Evolutionary conservation across 1,284 basidiomycete genomes (phyloP).

Genomic region (Quambalaria eucalypti): DNA sequence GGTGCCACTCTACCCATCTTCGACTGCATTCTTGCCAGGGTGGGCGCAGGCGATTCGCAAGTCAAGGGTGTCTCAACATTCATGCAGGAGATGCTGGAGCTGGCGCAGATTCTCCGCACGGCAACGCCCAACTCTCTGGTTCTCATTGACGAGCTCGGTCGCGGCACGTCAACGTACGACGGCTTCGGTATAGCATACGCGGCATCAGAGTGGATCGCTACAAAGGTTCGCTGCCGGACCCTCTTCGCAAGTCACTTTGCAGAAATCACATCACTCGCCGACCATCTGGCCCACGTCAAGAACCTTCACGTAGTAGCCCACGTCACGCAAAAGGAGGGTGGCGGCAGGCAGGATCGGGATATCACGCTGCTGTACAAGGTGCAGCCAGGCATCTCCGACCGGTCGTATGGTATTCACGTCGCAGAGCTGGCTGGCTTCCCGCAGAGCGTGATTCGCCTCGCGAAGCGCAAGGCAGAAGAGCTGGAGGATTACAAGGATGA

Average conservation of each 20-base stretch:
- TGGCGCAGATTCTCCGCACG: slow-evolving; percentile 81
- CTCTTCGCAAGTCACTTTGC: slow-evolving; percentile 98
- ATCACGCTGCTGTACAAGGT: slow-evolving; percentile 86
- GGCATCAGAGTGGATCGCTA: slow-evolving; percentile 92
- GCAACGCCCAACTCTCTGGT: slow-evolving; percentile 87
- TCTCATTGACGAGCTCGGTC: slow-evolving; percentile 94
- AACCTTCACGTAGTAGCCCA: slow-evolving; percentile 95
- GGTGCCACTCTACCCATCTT: slow-evolving; percentile 77
- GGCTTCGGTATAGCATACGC: slow-evolving; percentile 98
- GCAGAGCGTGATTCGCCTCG: slow-evolving; percentile 82
- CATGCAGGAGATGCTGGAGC: slow-evolving; percentile 99
- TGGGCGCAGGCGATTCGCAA: slow-evolving; percentile 95
- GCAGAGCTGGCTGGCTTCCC: slow-evolving; percentile 94
- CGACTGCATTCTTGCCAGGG: slow-evolving; percentile 89
- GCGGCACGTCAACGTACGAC: slow-evolving; percentile 98
- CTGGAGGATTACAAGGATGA: slow-evolving; percentile 73
- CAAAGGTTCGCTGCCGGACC: slow-evolving; percentile 64
- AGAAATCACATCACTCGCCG: slow-evolving; percentile 83
- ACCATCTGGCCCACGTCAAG: slow-evolving; percentile 76
- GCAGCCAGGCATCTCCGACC: slow-evolving; percentile 62
- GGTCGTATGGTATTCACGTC: slow-evolving; percentile 88
- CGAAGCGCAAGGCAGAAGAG: slow-evolving; percentile 88
- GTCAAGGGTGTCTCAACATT: slow-evolving; percentile 96
- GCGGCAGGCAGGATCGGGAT: slow-evolving; percentile 56
- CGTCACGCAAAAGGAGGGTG: slow-evolving; percentile 52